phyloP scores from a whole-genome alignment of 768 basidiomycete genomes.

The Fistulinella prunicolor region DNA sequence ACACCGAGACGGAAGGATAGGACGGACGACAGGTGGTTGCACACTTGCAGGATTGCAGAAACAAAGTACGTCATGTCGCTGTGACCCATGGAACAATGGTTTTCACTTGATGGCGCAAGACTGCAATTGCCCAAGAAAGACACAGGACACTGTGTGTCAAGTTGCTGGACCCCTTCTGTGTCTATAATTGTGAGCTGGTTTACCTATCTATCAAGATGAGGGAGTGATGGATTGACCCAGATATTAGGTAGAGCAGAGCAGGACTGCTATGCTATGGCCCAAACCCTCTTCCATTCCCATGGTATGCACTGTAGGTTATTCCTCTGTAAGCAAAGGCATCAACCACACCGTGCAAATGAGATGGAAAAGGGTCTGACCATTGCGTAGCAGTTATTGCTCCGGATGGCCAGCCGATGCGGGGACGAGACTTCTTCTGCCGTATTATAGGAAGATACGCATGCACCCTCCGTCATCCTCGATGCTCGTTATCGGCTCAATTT shows the following conservation, averaged over 20 bases:
- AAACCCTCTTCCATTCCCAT: conserved; percentile 48
- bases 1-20: background rate
- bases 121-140: no score
- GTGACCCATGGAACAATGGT: background rate
- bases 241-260: background rate
- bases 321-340: conserved; percentile 30
- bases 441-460: conserved; percentile 6
- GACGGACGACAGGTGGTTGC: background rate
- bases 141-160: no score
- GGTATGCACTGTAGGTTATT: conserved; percentile 37
- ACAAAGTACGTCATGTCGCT: background rate
- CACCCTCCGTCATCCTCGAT: background rate
- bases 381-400: conserved; percentile 20
- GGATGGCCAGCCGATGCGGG: conserved; percentile 1
- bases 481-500: background rate
- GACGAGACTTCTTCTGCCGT: background rate
- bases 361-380: conserved; percentile 27
- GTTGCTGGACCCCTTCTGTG: background rate
- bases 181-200: conserved; percentile 1
- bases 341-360: conserved; percentile 28
- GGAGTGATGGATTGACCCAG: conserved; percentile 1
- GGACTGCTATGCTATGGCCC: conserved; percentile 23
- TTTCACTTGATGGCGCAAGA: no score
- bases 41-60: background rate
- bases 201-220: background rate